phyloP scores from a whole-genome alignment of 2,329 filamentous ascomycete genomes.

The Lithohypha guttulata region DNA sequence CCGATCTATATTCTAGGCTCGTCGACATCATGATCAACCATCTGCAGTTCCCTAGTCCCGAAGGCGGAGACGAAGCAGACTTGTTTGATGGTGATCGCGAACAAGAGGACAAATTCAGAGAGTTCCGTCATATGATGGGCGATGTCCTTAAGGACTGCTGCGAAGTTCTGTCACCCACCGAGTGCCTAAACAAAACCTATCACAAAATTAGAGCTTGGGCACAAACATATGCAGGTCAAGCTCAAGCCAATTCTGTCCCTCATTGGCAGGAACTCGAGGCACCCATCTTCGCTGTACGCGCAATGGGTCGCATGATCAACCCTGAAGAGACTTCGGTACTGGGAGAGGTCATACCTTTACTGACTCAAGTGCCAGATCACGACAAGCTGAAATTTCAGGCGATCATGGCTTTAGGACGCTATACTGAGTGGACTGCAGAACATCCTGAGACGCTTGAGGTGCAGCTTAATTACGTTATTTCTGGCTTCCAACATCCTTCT shows the following conservation, averaged over 20 bases:
- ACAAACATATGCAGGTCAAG: slow-evolving; percentile 65
- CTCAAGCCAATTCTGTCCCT: slow-evolving; percentile 63
- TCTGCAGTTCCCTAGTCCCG: slow-evolving; percentile 72
- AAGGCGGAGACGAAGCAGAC: slow-evolving; percentile 63
- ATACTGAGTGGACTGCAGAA: slow-evolving; percentile 94
- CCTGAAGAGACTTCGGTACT: slow-evolving; percentile 78
- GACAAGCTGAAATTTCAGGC: slow-evolving; percentile 98
- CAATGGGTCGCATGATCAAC: slow-evolving; percentile 93
- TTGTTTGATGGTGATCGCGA: slow-evolving; percentile 93
- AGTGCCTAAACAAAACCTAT: slow-evolving; percentile 83
- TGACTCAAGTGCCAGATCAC: slow-evolving; percentile 88
- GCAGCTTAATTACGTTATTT: slow-evolving; percentile 92
- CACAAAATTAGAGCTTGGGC: slow-evolving; percentile 82
- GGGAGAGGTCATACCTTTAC: slow-evolving; percentile 80
- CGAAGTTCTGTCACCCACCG: slow-evolving; percentile 85
- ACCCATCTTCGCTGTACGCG: slow-evolving; percentile 86
- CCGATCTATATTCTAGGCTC: slow-evolving; percentile 75
- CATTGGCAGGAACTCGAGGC: slow-evolving; percentile 96
- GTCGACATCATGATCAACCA: slow-evolving; percentile 90
- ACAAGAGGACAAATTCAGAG: slow-evolving; percentile 90
- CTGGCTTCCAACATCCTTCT: slow-evolving; percentile 77
- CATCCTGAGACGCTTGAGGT: slow-evolving; percentile 86
- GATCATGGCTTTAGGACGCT: slow-evolving; percentile 92
- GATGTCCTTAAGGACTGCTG: slow-evolving; percentile 96
- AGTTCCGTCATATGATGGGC: slow-evolving; percentile 94